Conservation (phyloP, 2,329 filamentous ascomycete species). For the Thyridium curvatum region DNA sequence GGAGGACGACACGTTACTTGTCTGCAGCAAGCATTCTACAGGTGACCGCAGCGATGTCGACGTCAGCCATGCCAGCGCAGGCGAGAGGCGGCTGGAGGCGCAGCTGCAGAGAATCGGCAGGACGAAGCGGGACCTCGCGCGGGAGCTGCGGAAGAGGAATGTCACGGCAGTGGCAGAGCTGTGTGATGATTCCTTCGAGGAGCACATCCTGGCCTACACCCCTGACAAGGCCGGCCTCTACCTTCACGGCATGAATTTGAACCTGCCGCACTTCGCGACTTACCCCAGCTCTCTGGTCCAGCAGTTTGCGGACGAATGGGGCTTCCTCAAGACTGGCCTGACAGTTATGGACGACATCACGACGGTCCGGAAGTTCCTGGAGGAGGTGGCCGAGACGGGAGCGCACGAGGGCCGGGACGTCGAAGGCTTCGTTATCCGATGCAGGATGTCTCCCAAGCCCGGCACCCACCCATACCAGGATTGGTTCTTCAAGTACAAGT, state of each 20-base stretch:
- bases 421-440: constrained; percentile 94
- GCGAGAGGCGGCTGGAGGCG: constrained; percentile 73
- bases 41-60: constrained; percentile 66
- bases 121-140: constrained; percentile 71
- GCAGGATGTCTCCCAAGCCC: constrained; percentile 57
- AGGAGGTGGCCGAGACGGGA: constrained; percentile 79
- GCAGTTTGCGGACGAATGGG: constrained; percentile 85
- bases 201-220: constrained; percentile 89
- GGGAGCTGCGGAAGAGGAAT: constrained; percentile 71
- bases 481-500: constrained; percentile 99
- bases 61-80: constrained; percentile 76
- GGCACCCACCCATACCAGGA: constrained; percentile 59
- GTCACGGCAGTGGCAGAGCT: constrained; percentile 93
- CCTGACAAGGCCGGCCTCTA: constrained; percentile 83
- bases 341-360: constrained; percentile 69
- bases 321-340: constrained; percentile 83
- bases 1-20: constrained; percentile 80
- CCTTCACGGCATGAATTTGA: constrained; percentile 92
- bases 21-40: constrained; percentile 99
- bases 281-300: constrained; percentile 81
- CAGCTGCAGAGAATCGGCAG: constrained; percentile 75
- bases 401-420: constrained; percentile 87
- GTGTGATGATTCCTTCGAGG: constrained; percentile 93
- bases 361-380: constrained; percentile 73
- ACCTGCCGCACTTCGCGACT: constrained; percentile 85